phyloP scores from a whole-genome alignment of 2,329 filamentous ascomycete species.

The Ophiocordyceps polyrhachis-furcata region DNA sequence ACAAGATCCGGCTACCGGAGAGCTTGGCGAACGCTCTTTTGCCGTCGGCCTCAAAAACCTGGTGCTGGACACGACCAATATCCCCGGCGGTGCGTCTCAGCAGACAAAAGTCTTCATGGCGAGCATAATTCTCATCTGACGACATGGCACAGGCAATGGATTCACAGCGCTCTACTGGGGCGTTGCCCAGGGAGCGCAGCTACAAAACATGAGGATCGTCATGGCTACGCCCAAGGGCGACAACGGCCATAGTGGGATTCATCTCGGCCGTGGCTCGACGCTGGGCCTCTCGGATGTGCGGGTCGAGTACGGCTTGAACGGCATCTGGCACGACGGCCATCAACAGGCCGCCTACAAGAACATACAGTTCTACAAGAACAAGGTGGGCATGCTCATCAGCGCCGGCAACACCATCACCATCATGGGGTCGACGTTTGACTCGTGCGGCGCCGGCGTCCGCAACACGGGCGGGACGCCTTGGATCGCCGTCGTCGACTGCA shows the following conservation, averaged over 20 bases:
- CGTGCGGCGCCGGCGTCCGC: slow-evolving; percentile 16
- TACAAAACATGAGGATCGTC: slow-evolving; percentile 23
- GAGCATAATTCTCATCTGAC: background rate
- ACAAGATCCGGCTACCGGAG: slow-evolving; percentile 16
- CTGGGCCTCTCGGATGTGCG: slow-evolving; percentile 21
- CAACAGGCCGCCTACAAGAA: slow-evolving; percentile 24
- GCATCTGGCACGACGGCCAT: slow-evolving; percentile 22
- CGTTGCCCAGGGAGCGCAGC: slow-evolving; percentile 22
- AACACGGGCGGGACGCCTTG: slow-evolving; percentile 19
- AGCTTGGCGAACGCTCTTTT: slow-evolving; percentile 20
- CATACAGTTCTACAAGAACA: slow-evolving; percentile 24
- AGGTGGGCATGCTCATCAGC: slow-evolving; percentile 13
- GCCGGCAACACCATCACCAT: slow-evolving; percentile 20
- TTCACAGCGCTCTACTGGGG: slow-evolving; percentile 25
- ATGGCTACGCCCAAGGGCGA: slow-evolving; percentile 18
- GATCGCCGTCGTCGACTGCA: slow-evolving; percentile 21
- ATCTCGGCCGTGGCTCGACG: slow-evolving; percentile 21
- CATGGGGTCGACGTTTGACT: slow-evolving; percentile 20
- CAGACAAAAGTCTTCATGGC: background rate
- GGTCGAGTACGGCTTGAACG: slow-evolving; percentile 21
- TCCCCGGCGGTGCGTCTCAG: background rate
- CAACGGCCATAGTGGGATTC: slow-evolving; percentile 22
- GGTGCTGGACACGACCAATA: slow-evolving; percentile 21
- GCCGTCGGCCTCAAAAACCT: slow-evolving; percentile 24
- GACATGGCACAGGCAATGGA: slow-evolving; percentile 4